Conservation (phyloP, 75 land plant species). For the Ceratopteris richardii region DNA sequence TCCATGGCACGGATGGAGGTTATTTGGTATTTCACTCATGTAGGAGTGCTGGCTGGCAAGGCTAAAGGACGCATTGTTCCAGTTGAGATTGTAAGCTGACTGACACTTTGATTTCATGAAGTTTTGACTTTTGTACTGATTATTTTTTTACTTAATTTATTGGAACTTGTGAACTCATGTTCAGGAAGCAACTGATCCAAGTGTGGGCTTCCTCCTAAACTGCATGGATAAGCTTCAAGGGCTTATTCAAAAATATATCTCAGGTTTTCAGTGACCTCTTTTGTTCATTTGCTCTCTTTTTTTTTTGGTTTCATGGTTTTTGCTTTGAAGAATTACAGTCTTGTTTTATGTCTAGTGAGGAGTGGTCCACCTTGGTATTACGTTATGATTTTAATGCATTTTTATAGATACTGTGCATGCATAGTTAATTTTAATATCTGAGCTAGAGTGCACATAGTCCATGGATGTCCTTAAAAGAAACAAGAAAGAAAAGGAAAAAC, state of each 20-base stretch:
- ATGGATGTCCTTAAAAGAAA: too few relatives aligned
- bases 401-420: too few relatives aligned
- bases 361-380: too few relatives aligned
- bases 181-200: conserved; percentile 95
- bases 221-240: conserved; percentile 82
- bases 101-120: too few relatives aligned
- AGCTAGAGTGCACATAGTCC: too few relatives aligned
- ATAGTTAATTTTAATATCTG: too few relatives aligned
- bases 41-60: conserved; percentile 74
- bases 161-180: too few relatives aligned
- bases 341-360: background rate
- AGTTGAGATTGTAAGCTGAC: conserved; percentile 69
- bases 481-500: too few relatives aligned
- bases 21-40: conserved; percentile 92
- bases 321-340: background rate
- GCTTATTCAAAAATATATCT: conserved; percentile 82
- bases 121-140: too few relatives aligned
- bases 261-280: conserved; percentile 74
- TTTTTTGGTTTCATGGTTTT: background rate
- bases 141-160: background rate
- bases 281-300: background rate
- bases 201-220: conserved; percentile 83
- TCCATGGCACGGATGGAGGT: conserved; percentile 80
- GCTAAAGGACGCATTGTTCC: conserved; percentile 62
- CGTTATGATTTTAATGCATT: too few relatives aligned